Base-by-base conservation (phyloP, 768 basidiomycete genomes). In the Infundibulicybe gibba region DNA sequence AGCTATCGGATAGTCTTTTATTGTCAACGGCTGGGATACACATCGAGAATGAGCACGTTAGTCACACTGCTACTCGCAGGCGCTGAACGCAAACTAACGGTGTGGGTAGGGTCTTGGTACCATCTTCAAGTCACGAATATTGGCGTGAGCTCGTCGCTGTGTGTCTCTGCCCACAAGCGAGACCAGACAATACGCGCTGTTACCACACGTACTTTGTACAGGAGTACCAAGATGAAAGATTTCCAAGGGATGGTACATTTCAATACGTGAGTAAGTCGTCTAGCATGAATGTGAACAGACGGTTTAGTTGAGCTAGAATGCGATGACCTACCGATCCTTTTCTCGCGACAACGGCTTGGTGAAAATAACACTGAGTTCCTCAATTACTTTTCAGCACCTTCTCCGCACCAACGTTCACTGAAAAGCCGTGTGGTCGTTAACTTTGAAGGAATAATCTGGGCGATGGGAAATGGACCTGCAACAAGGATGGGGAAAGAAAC, bases 91-190 rank as follows among this genome's bases (percentile, higher is more conserved):
- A n/a, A n/a, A n/a, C n/a, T n/a, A n/a, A n/a, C n/a, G n/a, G n/a
- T n/a, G n/a, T 34, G 33, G 11, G 15, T 43, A 40, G 16, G 13
- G 12, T n/a, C 15, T 11, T 48, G 39, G 38, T 37, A 48, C 42
- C 50, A 51, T 31, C 47, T 51, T 40, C 50, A 51, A 43, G 13
- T 17, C 12, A 34, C 35, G 33, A 13, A 31, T 32, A 51, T 51
- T 33, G 50, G 50, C 10, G 30, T 16, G 15, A 30, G 35, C n/a
- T 42, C 48, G 50, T 40, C 50, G 46, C 14, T 16, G n/a, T n/a
- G n/a, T n/a, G n/a, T n/a, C n/a, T n/a, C n/a, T n/a, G n/a, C n/a
- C n/a, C n/a, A n/a, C n/a, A 25, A 8, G 31, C 30, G 15, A 15
- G n/a, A 30, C 34, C 32, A n/a, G 37, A 13, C 21, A 32, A 21